Conservation (phyloP, 306 rosid species). For the Lotus japonicus region DNA sequence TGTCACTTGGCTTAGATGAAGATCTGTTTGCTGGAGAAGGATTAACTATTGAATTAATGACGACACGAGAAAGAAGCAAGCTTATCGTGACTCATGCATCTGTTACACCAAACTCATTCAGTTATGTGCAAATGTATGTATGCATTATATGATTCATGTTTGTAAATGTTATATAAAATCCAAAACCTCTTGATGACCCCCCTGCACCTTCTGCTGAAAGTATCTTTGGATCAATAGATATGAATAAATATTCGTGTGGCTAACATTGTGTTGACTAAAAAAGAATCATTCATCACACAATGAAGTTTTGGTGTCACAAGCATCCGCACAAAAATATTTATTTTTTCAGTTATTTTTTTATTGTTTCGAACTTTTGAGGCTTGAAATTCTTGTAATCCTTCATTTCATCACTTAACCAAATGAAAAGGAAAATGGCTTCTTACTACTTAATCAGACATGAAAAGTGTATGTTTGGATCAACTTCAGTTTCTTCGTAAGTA, state of each 20-base stretch:
- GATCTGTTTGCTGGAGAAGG: constrained; percentile 17
- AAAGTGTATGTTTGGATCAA: no score
- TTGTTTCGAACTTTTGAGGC: neutral
- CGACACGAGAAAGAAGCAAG: neutral
- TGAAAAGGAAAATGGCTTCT: neutral
- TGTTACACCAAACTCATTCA: neutral
- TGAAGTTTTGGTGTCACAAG: neutral
- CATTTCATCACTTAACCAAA: neutral
- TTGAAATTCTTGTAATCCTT: neutral
- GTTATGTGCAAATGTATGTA: constrained; percentile 9
- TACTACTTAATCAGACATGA: neutral
- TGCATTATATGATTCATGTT: neutral
- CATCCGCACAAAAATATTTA: no score
- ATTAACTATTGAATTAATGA: neutral
- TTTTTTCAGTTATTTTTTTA: no score
- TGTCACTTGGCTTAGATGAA: neutral
- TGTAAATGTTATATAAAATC: constrained; percentile 6
- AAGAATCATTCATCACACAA: neutral
- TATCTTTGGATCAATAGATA: neutral
- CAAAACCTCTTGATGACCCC: neutral
- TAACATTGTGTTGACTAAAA: neutral
- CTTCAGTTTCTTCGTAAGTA: no score
- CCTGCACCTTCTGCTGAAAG: constrained; percentile 13
- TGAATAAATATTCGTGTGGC: neutral
- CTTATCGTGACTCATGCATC: constrained; percentile 3